A percentile compares a stretch with the other conserved stretches of the same genome.
Conservation (phyloP, 345 rosid species). For the Eutrema yunnanense region DNA sequence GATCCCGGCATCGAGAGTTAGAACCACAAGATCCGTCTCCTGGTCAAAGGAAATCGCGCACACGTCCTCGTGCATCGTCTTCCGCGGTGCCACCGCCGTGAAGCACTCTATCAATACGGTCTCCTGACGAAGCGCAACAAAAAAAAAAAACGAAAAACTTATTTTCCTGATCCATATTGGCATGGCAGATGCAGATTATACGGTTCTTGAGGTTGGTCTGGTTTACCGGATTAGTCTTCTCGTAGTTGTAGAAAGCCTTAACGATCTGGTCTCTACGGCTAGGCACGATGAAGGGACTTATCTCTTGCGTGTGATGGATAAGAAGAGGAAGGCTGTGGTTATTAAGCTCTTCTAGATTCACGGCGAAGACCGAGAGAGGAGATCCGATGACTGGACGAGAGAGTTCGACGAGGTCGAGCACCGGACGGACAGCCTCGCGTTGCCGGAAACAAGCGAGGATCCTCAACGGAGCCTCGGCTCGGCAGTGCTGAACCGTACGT, state of each 20-base stretch:
- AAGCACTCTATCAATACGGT: conserved; percentile 32
- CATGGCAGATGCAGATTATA: background rate
- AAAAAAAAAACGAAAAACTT: background rate
- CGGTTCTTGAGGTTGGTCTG: no score
- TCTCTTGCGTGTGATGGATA: conserved; percentile 12
- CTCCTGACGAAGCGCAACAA: background rate
- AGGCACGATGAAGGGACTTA: conserved; percentile 15
- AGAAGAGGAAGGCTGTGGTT: conserved; percentile 18
- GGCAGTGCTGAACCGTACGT: conserved; percentile 28
- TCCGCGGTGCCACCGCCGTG: conserved; percentile 34
- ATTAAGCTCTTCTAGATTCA: conserved; percentile 34
- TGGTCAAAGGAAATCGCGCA: conserved; percentile 35
- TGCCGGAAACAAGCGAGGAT: conserved; percentile 41
- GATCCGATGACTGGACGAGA: conserved; percentile 29
- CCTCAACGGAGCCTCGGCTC: conserved; percentile 24
- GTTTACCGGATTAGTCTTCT: conserved; percentile 6
- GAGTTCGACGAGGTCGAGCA: conserved; percentile 30
- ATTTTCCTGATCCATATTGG: background rate
- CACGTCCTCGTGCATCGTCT: conserved; percentile 42
- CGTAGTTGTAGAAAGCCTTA: conserved; percentile 29
- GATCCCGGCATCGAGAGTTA: conserved; percentile 23
- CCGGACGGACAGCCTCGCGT: conserved; percentile 26
- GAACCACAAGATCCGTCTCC: conserved; percentile 26
- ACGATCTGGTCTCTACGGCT: conserved; percentile 26
- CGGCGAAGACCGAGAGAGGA: conserved; percentile 27